Percentiles rank a stretch among this genome's conserved stretches.
These are phyloP conservation scores for Stropharia rugosoannulata DNA, from an alignment of 768 basidiomycete species.

Conservation along the genomic window DNA sequence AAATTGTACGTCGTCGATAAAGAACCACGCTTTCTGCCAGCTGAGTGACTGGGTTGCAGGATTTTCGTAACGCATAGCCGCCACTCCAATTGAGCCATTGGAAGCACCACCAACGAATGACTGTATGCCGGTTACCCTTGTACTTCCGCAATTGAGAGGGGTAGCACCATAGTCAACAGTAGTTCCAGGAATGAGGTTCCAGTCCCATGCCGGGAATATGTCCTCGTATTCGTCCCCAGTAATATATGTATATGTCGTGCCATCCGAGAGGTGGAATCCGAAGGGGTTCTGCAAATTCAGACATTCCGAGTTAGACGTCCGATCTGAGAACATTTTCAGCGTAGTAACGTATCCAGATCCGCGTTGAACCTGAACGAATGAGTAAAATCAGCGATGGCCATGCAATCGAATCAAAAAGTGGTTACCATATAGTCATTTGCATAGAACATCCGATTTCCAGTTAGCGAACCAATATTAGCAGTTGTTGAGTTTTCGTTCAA, in stretches of 20 bases:
- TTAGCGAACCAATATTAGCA: slow-evolving; percentile 53
- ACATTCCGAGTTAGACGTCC: slow-evolving; percentile 62
- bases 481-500: slow-evolving; percentile 34
- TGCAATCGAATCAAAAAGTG: background rate
- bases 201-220: slow-evolving; percentile 69
- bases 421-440: slow-evolving; percentile 65
- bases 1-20: slow-evolving; percentile 60
- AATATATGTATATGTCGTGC: slow-evolving; percentile 59
- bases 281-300: slow-evolving; percentile 57
- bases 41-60: slow-evolving; percentile 48
- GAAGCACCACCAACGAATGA: slow-evolving; percentile 65
- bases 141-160: slow-evolving; percentile 41
- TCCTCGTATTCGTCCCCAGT: slow-evolving; percentile 69
- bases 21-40: slow-evolving; percentile 74
- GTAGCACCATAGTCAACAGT: slow-evolving; percentile 63
- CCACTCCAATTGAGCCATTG: slow-evolving; percentile 50
- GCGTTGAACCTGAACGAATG: slow-evolving; percentile 52
- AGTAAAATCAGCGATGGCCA: background rate
- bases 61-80: slow-evolving; percentile 65
- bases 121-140: slow-evolving; percentile 42
- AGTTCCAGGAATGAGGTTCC: slow-evolving; percentile 71
- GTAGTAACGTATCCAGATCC: slow-evolving; percentile 55
- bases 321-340: slow-evolving; percentile 56
- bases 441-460: slow-evolving; percentile 62
- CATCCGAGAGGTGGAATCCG: slow-evolving; percentile 71